These are phyloP conservation scores for Stevia rebaudiana DNA, from an alignment of 140 eudicot genomes.

Conservation along the genomic window DNA sequence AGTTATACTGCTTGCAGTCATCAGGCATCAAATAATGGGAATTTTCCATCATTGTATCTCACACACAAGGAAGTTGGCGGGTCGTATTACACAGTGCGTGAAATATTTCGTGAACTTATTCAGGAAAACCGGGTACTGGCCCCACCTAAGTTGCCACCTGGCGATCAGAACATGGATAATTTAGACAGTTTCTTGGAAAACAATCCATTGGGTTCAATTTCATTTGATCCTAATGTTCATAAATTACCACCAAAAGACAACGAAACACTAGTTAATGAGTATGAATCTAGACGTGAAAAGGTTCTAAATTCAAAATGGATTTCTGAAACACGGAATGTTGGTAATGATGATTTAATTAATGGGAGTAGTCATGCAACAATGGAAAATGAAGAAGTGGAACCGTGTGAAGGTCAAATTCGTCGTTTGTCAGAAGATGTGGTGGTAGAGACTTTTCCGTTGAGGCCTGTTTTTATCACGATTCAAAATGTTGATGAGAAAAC, in stretches of 20 bases:
- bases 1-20: constrained; percentile 40
- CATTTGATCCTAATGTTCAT: constrained; percentile 38
- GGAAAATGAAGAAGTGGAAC: constrained; percentile 19
- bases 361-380: constrained; percentile 5
- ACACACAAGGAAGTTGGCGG: constrained; percentile 98
- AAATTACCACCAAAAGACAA: constrained; percentile 29
- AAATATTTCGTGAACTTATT: constrained; percentile 78
- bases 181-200: constrained; percentile 38
- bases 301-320: constrained; percentile 22
- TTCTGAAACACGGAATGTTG: constrained; percentile 22
- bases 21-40: constrained; percentile 61
- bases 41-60: constrained; percentile 71
- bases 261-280: constrained; percentile 24
- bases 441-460: constrained; percentile 73
- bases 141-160: constrained; percentile 51
- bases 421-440: constrained; percentile 26
- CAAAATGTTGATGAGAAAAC: constrained; percentile 26
- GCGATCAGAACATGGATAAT: constrained; percentile 33
- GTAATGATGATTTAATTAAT: constrained; percentile 21
- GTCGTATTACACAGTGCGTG: constrained; percentile 84
- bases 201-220: constrained; percentile 54
- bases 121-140: constrained; percentile 89
- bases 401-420: not conserved
- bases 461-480: constrained; percentile 38
- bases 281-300: constrained; percentile 23